These are phyloP conservation scores for Helichrysum umbraculigerum DNA, from an alignment of 129 eudicot species.

Conservation along the genomic window DNA sequence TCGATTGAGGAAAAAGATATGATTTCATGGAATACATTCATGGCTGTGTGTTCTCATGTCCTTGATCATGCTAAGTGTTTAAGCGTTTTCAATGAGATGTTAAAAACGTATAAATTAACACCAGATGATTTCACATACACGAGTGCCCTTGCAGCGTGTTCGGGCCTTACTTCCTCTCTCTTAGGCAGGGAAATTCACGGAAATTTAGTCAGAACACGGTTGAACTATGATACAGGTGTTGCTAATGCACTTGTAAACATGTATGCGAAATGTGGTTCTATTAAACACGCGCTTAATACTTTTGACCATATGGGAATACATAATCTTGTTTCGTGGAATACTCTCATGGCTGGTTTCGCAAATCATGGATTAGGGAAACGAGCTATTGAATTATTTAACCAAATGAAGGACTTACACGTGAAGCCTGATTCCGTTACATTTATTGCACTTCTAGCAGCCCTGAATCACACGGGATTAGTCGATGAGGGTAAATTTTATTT, in stretches of 20 bases:
- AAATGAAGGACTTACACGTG: constrained; percentile 45
- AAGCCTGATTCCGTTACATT: constrained; percentile 78
- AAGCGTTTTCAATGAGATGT: constrained; percentile 49
- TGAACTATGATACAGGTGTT: constrained; percentile 51
- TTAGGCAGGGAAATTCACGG: constrained; percentile 74
- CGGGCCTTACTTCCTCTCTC: constrained; percentile 55
- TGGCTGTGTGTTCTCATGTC: constrained; percentile 50
- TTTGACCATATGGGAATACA: constrained; percentile 45
- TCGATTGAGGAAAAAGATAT: constrained; percentile 58
- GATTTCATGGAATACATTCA: constrained; percentile 72
- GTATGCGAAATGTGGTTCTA: constrained; percentile 82
- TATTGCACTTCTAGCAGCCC: constrained; percentile 56
- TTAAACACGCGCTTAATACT: constrained; percentile 40
- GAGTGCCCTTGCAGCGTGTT: constrained; percentile 59
- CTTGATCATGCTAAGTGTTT: constrained; percentile 53
- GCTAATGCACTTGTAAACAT: constrained; percentile 75
- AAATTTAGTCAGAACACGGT: constrained; percentile 49
- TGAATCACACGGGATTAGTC: constrained; percentile 78
- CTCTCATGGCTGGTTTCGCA: constrained; percentile 69
- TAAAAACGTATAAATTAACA: constrained; percentile 20
- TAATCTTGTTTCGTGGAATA: constrained; percentile 77
- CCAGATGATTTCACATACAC: constrained; percentile 75
- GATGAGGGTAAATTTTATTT: constrained; percentile 55
- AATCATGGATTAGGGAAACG: constrained; percentile 65
- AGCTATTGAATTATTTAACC: constrained; percentile 45